A percentile compares a stretch with the other conserved stretches of the same genome.
phyloP scores from a whole-genome alignment of 768 basidiomycete genomes.

The Cystobasidium onofrii region DNA sequence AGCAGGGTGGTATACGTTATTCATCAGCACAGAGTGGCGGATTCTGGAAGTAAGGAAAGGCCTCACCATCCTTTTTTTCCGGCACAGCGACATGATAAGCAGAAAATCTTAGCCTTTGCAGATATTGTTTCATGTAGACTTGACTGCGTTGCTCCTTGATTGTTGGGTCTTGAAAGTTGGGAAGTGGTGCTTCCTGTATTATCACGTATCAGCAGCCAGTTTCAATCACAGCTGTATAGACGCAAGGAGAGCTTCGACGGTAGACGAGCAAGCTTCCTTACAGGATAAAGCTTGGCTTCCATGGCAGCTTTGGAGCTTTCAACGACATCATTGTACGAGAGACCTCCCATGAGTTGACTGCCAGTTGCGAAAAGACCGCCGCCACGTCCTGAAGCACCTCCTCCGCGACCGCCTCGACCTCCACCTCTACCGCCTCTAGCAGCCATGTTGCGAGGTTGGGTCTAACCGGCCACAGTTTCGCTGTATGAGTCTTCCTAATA shows the following conservation, averaged over 20 bases:
- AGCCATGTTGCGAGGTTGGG: not conserved
- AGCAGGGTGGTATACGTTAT: not conserved
- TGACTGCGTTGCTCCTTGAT: conserved; percentile 5
- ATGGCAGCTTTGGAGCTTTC: not conserved
- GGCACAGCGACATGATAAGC: conserved; percentile 24
- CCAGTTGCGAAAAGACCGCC: conserved; percentile 24
- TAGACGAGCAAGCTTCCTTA: too few species aligned
- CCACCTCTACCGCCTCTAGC: conserved; percentile 17
- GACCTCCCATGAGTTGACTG: conserved; percentile 20
- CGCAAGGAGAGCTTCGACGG: too few species aligned
- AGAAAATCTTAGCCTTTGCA: not conserved
- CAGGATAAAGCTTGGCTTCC: conserved; percentile 22
- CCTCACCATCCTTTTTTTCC: conserved; percentile 13
- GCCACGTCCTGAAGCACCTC: conserved; percentile 6
- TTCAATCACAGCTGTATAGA: too few species aligned
- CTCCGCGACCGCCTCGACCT: conserved; percentile 20
- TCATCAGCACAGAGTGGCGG: too few species aligned
- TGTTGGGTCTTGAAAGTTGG: conserved; percentile 16
- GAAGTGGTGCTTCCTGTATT: conserved; percentile 15
- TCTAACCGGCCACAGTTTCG: not conserved
- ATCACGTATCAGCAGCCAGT: not conserved
- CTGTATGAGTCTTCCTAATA: not conserved
- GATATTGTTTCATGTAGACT: conserved; percentile 20
- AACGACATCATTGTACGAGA: conserved; percentile 13
- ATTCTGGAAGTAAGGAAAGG: not conserved